Percentiles rank a stretch among this genome's conserved stretches.
These are phyloP conservation scores for Fusarium cyanostomum DNA, from an alignment of 2,329 filamentous ascomycete genomes.

Conservation along the genomic window DNA sequence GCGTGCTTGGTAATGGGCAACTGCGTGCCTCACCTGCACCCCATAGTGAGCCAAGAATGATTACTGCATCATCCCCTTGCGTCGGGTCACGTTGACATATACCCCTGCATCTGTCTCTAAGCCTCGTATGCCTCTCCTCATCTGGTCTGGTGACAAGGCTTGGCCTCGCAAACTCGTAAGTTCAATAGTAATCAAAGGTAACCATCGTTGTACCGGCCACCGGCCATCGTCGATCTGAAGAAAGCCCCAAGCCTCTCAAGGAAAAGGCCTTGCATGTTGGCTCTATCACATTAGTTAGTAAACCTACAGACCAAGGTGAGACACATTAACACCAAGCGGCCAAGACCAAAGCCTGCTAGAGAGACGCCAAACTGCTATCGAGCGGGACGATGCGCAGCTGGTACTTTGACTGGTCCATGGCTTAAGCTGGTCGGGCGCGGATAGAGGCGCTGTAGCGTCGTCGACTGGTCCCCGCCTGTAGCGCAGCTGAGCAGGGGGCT, in stretches of 20 bases:
- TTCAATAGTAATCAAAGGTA: slow-evolving; percentile 2
- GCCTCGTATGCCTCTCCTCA: slow-evolving; percentile 4
- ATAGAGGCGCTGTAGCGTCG: slow-evolving; percentile 6
- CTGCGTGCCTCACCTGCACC: slow-evolving; percentile 3
- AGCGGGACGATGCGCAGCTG: slow-evolving; percentile 31
- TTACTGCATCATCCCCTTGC: slow-evolving; percentile 21
- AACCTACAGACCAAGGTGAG: slow-evolving; percentile 5
- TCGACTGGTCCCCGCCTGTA: background rate
- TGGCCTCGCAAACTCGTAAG: background rate
- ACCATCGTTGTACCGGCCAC: background rate
- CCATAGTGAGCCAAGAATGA: slow-evolving; percentile 4
- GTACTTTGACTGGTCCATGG: slow-evolving; percentile 12
- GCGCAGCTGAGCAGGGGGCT: slow-evolving; percentile 34
- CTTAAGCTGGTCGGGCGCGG: slow-evolving; percentile 14
- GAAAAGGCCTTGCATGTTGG: background rate
- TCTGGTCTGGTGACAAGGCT: slow-evolving; percentile 19
- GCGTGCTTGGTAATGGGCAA: background rate
- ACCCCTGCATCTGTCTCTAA: slow-evolving; percentile 32
- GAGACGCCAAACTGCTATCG: slow-evolving; percentile 18
- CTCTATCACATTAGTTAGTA: slow-evolving; percentile 6
- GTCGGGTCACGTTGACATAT: slow-evolving; percentile 30
- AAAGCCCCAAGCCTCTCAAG: background rate
- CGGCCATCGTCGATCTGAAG: slow-evolving; percentile 26
- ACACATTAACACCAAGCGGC: background rate
- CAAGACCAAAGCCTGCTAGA: slow-evolving; percentile 7